Evolutionary conservation across 1,284 basidiomycete genomes (phyloP), one percentile per base, ranked within the genome.

Genomic region (Tremellales sp.): DNA sequence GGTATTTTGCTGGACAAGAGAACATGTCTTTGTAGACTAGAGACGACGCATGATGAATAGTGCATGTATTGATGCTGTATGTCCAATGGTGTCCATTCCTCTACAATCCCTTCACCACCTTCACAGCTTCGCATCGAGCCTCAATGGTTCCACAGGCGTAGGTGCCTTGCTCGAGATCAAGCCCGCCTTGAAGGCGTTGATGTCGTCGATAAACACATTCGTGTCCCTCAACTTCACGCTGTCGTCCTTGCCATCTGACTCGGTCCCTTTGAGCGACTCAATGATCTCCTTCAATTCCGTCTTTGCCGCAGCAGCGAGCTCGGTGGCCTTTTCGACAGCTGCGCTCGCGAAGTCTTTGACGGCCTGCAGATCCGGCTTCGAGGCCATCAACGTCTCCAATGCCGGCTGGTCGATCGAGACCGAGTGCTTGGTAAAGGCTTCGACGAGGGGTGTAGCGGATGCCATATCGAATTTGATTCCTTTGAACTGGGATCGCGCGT

Each of bases 161-260:
- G 76, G 69, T 1, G 76, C 75, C 49, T 69, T 72, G 40, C 61
- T 68, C 24, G 74, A 67, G 25, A 58, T 54, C 38, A 94, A 70
- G 6, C 74, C 63, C 26, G 78, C 77, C 74, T 84, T 91, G 78
- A 93, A 93, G 21, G 65, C 70, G 46, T 79, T 74, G n/a, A 83
- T 69, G 63, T 93, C 84, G 47, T 82, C 69, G 47, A 93, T 81
- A 50, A 78, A 78, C 9, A 80, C 79, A 10, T 81, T 83, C 21
- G 77, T 76, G 3, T 75, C 72, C 43, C 75, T 69, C 25, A 81
- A 66, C 24, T 61, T 70, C 39, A 80, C 77, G 32, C 76, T 74
- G 41, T 74, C 75, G 56, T 81, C 60, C 37, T 57, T 49, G 10
- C 53, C 58, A 18, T 45, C 56, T 14, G 25, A 18, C 48, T 53